Base-by-base conservation (phyloP, 495 filamentous ascomycete genomes). In the Xylaria telfairii region DNA sequence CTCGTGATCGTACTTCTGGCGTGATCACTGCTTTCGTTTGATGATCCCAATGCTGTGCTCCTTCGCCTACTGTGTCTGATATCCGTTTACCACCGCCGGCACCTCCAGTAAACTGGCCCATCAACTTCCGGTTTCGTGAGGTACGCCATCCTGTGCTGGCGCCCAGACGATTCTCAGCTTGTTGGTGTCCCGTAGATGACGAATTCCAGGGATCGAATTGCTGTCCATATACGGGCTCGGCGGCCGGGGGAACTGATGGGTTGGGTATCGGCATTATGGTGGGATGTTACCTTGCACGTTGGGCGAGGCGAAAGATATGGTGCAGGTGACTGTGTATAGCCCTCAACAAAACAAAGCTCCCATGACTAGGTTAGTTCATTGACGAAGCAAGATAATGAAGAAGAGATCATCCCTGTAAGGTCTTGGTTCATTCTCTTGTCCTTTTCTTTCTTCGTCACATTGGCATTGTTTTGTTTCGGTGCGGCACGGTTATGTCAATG, bases 151-250 rank as follows among this genome's bases (percentile, higher is more conserved):
- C 87, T 0, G 83, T 89, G 41, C 88, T 88, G 42, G 83, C 85
- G 15, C 84, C 81, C 10, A 90, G 80, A 17, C 81, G 81, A 65
- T 87, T 88, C 44, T 95, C 90, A 69, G 90, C 89, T 39, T 86
- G 84, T 80, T 97, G 94, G 77, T 97, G 93, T 64, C 94, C 94
- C 7, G 92, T 90, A 0, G 91, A 88, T 19, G 87, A 88, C 26
- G 91, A 91, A 80, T 93, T 94, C 92, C 92, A 97, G 41, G 92
- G 83, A 76, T 97, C 93, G 79, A 93, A 95, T 71, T 79, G 73
- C 53, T 81, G 80, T 74, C 85, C 83, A 73, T 81, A 76, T 34
- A 70, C 75, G 13, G 85, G 86, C 49, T 84, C 72, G 12, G 88
- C 84, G 62, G 87, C 87, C 44, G 66, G 74, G 68, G 80, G 47